phyloP scores from a whole-genome alignment of 2,329 filamentous ascomycete genomes.

The Cadophora sp. region DNA sequence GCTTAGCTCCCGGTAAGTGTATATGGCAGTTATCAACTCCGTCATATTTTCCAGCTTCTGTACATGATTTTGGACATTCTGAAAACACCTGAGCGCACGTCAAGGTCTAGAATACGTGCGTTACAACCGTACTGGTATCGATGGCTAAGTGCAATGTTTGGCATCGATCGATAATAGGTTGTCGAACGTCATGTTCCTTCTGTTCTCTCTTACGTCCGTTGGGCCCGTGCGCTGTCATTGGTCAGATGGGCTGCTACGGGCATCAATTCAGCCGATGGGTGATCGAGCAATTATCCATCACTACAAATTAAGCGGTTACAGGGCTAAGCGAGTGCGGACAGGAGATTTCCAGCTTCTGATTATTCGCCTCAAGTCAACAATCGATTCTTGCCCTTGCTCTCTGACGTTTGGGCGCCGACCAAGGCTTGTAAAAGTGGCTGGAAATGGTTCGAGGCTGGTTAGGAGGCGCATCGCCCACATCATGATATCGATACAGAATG shows the following conservation, averaged over 20 bases:
- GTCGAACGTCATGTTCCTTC: background rate
- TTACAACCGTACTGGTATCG: background rate
- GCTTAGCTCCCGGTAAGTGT: background rate
- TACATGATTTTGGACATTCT: background rate
- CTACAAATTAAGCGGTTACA: background rate
- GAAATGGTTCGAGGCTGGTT: background rate
- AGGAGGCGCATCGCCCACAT: background rate
- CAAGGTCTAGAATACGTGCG: background rate
- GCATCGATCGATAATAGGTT: background rate
- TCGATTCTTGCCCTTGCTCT: too few species aligned
- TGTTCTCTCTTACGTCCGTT: background rate
- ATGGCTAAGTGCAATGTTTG: background rate
- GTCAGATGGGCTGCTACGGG: too few species aligned
- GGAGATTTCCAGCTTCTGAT: background rate
- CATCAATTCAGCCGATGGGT: background rate
- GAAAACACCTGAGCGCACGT: background rate
- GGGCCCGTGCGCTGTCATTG: too few species aligned
- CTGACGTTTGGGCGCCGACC: too few species aligned
- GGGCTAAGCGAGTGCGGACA: background rate
- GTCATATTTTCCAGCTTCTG: background rate
- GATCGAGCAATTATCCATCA: background rate
- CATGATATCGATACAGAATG: background rate
- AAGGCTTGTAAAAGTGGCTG: background rate
- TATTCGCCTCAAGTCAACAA: too few species aligned
- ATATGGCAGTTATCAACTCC: background rate